These are phyloP conservation scores for Globisporangium polare DNA, from an alignment of 352 stramenopile species.

Conservation along the genomic window DNA sequence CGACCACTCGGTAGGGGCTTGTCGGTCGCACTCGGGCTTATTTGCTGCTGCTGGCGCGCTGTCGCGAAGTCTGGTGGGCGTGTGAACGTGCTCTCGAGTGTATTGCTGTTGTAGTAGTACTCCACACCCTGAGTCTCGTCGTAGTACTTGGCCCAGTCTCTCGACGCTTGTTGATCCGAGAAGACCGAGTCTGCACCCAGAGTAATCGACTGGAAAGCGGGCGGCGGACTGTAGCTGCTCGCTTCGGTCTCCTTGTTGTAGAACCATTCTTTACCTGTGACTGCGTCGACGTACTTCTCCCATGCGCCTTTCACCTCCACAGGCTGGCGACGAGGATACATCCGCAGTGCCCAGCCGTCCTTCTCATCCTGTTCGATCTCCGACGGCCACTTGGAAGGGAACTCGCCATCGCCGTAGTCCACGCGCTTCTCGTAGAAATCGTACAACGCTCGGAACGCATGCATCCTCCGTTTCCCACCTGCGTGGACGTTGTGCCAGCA, in stretches of 20 bases:
- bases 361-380: conserved; percentile 89
- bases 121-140: conserved; percentile 53
- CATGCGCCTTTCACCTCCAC: conserved; percentile 40
- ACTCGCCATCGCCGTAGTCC: conserved; percentile 90
- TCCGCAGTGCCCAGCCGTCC: conserved; percentile 71
- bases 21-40: background rate
- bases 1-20: conserved; percentile 14
- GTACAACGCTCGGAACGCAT: conserved; percentile 88
- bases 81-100: conserved; percentile 29
- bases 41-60: conserved; percentile 16
- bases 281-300: conserved; percentile 61
- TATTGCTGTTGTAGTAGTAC: conserved; percentile 54
- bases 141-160: conserved; percentile 61
- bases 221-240: conserved; percentile 44
- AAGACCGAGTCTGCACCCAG: background rate
- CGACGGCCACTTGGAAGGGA: conserved; percentile 86
- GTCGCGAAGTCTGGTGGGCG: conserved; percentile 25
- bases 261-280: conserved; percentile 48
- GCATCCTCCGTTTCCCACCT: conserved; percentile 66
- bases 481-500: conserved; percentile 88
- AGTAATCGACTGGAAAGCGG: conserved; percentile 16
- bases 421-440: conserved; percentile 90
- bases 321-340: conserved; percentile 38
- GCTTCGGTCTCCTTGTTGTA: conserved; percentile 68
- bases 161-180: conserved; percentile 9